Evolutionary conservation across 2,329 filamentous ascomycete species (phyloP).

Genomic region (Aspergillus bombycis): DNA sequence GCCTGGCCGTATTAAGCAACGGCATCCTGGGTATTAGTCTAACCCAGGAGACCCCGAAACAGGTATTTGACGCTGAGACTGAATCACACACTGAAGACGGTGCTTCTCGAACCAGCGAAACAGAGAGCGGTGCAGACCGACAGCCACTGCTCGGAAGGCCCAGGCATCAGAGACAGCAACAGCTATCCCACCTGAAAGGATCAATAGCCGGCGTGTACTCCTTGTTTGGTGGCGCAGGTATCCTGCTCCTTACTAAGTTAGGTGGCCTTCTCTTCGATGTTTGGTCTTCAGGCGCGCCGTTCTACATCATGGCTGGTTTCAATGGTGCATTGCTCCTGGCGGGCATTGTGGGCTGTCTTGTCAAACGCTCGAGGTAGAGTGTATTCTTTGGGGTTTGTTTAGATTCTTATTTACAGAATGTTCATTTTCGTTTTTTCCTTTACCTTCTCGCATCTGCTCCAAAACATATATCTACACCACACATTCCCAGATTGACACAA

Average conservation of each 20-base stretch:
- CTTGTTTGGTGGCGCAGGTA: constrained; percentile 85
- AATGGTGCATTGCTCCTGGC: constrained; percentile 69
- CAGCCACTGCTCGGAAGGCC: constrained; percentile 33
- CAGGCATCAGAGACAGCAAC: constrained; percentile 29
- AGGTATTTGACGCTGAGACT: constrained; percentile 17
- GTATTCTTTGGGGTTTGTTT: not conserved
- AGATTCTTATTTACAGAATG: not conserved
- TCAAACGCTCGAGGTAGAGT: constrained; percentile 17
- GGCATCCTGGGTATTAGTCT: constrained; percentile 64
- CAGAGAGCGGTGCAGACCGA: constrained; percentile 18
- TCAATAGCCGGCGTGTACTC: constrained; percentile 95
- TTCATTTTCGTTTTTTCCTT: not conserved
- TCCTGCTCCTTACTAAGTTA: constrained; percentile 86
- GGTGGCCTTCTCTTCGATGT: constrained; percentile 85
- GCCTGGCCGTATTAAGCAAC: constrained; percentile 80
- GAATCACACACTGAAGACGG: not conserved
- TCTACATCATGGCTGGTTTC: constrained; percentile 91
- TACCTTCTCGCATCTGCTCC: not conserved
- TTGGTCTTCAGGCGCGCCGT: constrained; percentile 74
- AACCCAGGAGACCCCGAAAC: constrained; percentile 19
- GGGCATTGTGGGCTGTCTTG: constrained; percentile 34
- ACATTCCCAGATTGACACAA: not conserved
- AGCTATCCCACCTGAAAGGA: constrained; percentile 73
- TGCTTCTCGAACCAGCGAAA: not conserved
- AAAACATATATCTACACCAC: not conserved